These are phyloP conservation scores for Pseudogymnoascus sp. DNA, from an alignment of 2,329 filamentous ascomycete genomes.

Conservation along the genomic window DNA sequence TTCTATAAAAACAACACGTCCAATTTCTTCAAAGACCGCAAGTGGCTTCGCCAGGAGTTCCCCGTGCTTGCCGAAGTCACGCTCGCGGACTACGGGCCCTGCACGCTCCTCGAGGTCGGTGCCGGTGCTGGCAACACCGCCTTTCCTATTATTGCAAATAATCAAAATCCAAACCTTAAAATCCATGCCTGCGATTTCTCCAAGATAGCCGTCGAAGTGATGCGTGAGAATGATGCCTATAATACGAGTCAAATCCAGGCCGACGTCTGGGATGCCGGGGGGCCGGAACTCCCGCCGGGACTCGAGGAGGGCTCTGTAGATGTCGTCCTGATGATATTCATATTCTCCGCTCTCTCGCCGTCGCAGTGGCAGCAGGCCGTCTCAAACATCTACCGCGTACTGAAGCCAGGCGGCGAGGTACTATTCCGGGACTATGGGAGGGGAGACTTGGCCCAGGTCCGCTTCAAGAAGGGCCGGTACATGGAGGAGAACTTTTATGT, in stretches of 20 bases:
- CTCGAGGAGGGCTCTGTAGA: conserved; percentile 75
- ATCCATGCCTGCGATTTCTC: conserved; percentile 96
- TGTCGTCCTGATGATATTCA: conserved; percentile 90
- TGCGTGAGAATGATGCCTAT: conserved; percentile 73
- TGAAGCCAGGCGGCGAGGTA: conserved; percentile 89
- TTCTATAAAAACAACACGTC: conserved; percentile 97
- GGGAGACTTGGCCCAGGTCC: conserved; percentile 89
- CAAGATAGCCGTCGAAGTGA: conserved; percentile 88
- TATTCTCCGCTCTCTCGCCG: conserved; percentile 87
- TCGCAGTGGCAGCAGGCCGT: conserved; percentile 77
- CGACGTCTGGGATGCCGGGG: conserved; percentile 88
- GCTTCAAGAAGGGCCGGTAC: conserved; percentile 92
- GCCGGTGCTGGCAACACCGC: conserved; percentile 95
- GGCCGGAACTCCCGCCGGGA: conserved; percentile 64
- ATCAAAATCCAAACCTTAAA: conserved; percentile 72
- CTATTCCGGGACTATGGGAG: conserved; percentile 95
- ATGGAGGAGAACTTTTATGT: conserved; percentile 97
- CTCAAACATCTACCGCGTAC: conserved; percentile 66
- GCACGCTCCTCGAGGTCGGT: conserved; percentile 78
- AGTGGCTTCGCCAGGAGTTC: conserved; percentile 96
- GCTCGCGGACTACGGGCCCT: conserved; percentile 56
- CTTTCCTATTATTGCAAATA: conserved; percentile 79
- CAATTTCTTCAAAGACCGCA: conserved; percentile 98
- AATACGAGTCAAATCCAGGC: conserved; percentile 65
- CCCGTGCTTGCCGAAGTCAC: conserved; percentile 75